A percentile compares a stretch with the other conserved stretches of the same genome.
These are phyloP conservation scores for Miamiensis avidus DNA, from an alignment of 169 alveolate genomes.

Conservation along the genomic window DNA sequence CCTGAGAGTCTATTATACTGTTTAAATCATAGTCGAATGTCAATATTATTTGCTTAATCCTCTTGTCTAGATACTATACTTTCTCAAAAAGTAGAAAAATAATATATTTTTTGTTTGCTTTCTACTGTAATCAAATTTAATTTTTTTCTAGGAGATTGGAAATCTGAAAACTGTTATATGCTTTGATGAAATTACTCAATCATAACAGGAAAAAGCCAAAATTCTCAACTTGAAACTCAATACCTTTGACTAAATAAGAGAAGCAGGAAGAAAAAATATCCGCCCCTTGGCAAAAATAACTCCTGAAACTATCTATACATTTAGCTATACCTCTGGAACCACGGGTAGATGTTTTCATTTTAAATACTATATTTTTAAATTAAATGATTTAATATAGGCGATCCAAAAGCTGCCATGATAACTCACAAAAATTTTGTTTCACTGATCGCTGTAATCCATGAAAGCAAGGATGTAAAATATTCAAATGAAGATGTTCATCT, in stretches of 20 bases:
- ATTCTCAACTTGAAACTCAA: conserved; percentile 25
- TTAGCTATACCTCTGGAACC: conserved; percentile 98
- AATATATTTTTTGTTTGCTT: no score
- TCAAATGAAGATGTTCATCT: conserved; percentile 82
- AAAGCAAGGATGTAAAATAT: conserved; percentile 31
- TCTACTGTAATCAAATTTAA: no score
- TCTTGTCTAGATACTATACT: no score
- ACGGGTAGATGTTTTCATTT: no score
- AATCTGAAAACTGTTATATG: conserved; percentile 39
- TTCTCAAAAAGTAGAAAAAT: no score
- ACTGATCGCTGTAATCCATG: conserved; percentile 53
- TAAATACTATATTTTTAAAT: no score
- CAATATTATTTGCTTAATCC: conserved; percentile 53
- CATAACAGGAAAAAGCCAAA: conserved; percentile 11
- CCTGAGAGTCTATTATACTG: conserved; percentile 63
- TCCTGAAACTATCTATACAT: conserved; percentile 82
- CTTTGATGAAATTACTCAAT: conserved; percentile 46
- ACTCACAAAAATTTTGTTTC: conserved; percentile 88
- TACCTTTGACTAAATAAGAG: conserved; percentile 22
- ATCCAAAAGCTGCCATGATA: conserved; percentile 97
- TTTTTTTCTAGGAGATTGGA: conserved; percentile 8
- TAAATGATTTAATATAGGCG: conserved; percentile 97
- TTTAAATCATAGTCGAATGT: conserved; percentile 55
- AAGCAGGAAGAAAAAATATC: conserved; percentile 30
- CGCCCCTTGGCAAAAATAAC: conserved; percentile 14